Percentiles rank a stretch among this genome's conserved stretches.
Conservation (phyloP, 2,329 filamentous ascomycete genomes). For the Elsinoe fawcettii region DNA sequence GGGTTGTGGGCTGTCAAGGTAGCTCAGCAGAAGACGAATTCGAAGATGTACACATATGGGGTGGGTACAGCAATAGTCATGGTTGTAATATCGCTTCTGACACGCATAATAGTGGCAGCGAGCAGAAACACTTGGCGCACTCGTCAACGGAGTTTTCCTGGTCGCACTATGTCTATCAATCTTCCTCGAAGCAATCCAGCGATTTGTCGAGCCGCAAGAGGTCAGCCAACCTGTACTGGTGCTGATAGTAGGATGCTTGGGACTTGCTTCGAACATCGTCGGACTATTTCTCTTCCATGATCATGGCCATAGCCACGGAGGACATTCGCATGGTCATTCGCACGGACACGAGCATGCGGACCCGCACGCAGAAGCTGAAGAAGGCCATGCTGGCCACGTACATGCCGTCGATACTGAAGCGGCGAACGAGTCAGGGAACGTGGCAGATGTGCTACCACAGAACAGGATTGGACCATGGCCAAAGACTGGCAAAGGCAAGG, state of each 20-base stretch:
- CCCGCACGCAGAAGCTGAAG: slow-evolving; percentile 39
- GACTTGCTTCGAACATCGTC: slow-evolving; percentile 78
- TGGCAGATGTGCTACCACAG: slow-evolving; percentile 57
- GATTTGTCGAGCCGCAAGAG: slow-evolving; percentile 83
- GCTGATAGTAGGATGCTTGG: slow-evolving; percentile 78
- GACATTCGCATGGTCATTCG: slow-evolving; percentile 23
- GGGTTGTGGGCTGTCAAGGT: slow-evolving; percentile 93
- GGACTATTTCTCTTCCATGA: slow-evolving; percentile 89
- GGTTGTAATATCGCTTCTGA: slow-evolving; percentile 19
- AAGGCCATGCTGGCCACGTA: slow-evolving; percentile 46
- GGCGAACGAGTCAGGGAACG: slow-evolving; percentile 52
- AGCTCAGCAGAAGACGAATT: slow-evolving; percentile 68
- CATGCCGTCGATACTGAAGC: slow-evolving; percentile 37
- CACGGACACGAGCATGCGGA: slow-evolving; percentile 26
- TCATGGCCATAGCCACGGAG: slow-evolving; percentile 65
- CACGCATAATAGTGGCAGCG: slow-evolving; percentile 67
- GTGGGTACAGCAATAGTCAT: slow-evolving; percentile 43
- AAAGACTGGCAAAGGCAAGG: slow-evolving; percentile 23
- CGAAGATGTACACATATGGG: slow-evolving; percentile 91
- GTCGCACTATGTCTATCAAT: slow-evolving; percentile 95
- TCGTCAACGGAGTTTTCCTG: slow-evolving; percentile 95
- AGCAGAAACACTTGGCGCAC: slow-evolving; percentile 89
- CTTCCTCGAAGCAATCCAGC: slow-evolving; percentile 86
- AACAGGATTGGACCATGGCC: slow-evolving; percentile 49
- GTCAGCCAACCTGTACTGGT: slow-evolving; percentile 81